These are phyloP conservation scores for Paxillus involutus DNA, from an alignment of 768 basidiomycete genomes.

Conservation along the genomic window DNA sequence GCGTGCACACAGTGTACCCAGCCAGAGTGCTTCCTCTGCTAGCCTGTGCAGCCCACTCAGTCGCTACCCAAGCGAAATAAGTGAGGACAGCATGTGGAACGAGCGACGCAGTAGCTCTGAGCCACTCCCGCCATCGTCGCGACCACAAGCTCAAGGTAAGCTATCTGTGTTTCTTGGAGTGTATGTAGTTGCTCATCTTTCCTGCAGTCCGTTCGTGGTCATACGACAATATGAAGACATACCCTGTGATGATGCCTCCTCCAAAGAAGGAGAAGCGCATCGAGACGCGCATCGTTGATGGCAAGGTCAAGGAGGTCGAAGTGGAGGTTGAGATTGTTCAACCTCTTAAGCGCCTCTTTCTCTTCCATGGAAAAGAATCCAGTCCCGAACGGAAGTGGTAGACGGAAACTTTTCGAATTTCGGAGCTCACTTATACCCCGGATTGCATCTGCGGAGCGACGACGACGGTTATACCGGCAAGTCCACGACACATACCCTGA, in stretches of 20 bases:
- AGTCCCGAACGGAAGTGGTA: slow-evolving; percentile 29
- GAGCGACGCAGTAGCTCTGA: slow-evolving; percentile 22
- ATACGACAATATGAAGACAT: slow-evolving; percentile 70
- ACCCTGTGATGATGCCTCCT: slow-evolving; percentile 54
- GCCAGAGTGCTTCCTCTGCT: slow-evolving; percentile 29
- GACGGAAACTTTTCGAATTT: slow-evolving; percentile 7
- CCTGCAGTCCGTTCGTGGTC: slow-evolving; percentile 68
- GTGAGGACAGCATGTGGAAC: slow-evolving; percentile 33
- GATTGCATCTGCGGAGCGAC: slow-evolving; percentile 23
- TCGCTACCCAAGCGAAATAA: slow-evolving; percentile 40
- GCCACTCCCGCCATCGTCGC: slow-evolving; percentile 24
- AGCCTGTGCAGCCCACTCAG: slow-evolving; percentile 39
- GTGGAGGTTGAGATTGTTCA: slow-evolving; percentile 54
- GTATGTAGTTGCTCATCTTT: slow-evolving; percentile 6
- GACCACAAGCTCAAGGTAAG: slow-evolving; percentile 57
- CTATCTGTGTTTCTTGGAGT: background rate
- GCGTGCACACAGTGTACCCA: slow-evolving; percentile 33
- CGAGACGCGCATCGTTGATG: slow-evolving; percentile 48
- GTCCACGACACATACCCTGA: slow-evolving; percentile 36
- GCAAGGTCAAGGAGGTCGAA: slow-evolving; percentile 52
- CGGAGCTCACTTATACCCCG: slow-evolving; percentile 30
- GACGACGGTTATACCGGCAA: slow-evolving; percentile 32
- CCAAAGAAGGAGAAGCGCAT: slow-evolving; percentile 51
- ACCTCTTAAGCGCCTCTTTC: slow-evolving; percentile 64
- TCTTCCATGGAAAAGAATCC: slow-evolving; percentile 54